Evolutionary conservation across 1,284 basidiomycete species (phyloP), one percentile per base, ranked within the genome.

Genomic region (Phellinidium pouzarii): DNA sequence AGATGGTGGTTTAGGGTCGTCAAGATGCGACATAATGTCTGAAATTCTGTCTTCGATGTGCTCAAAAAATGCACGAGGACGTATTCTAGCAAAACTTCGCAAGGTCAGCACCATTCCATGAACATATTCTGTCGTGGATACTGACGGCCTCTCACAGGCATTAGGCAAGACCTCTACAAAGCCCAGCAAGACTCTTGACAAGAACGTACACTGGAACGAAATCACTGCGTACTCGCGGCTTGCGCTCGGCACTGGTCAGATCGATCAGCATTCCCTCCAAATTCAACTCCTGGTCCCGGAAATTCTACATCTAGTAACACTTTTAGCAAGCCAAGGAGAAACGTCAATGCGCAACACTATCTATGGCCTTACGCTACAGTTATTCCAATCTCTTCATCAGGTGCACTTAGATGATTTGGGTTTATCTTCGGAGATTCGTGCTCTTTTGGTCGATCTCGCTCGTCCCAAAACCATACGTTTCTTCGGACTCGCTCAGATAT

Each of bases 241-340:
- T 31, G 75, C 80, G 43, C 75, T 89, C 14, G 76, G 85, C 6
- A 79, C 89, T 17, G 80, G 84, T 40, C 84, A 89, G 60, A 80
- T 84, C 47, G 77, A 79, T 0, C 78, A 76, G 43, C 76, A 83
- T 29, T 71, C 78, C 2, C 71, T 76, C 17, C 82, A 85, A 58
- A 80, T 80, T 48, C 87, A 90, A 61, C 71, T 93, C 25, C 92
- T 85, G 64, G 76, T 93, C 3, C 87, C 92, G 0, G 91, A 95
- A 64, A 74, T 89, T 34, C 74, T 85, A 43, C 88, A 94, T 65
- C 72, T 90, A 29, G 79, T 91, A 52, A 83, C 83, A 1, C 73
- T 93, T 17, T 73, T 89, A 1, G 80, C 85, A 5, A 87, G 81
- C 9, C 80, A 82, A 17, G 92, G 92, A 7, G 78, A 87, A 1